Conservation (phyloP, 1,284 basidiomycete species). For the Cryptococcus maquisensis region DNA sequence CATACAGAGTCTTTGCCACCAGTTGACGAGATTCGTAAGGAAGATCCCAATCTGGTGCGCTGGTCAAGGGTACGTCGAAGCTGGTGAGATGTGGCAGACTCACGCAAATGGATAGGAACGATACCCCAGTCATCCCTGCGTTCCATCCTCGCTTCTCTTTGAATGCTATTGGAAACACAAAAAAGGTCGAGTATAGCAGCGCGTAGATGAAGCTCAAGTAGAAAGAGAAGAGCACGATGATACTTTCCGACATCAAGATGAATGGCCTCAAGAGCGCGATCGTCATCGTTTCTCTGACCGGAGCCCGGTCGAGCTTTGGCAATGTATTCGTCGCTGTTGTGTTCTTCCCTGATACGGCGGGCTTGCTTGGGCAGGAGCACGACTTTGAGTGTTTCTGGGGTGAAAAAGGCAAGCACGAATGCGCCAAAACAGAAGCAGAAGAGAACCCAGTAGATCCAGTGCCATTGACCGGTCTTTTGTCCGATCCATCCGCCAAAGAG, state of each 20-base stretch:
- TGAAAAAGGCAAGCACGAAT: conserved; percentile 35
- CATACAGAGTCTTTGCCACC: conserved; percentile 40
- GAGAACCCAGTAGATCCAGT: conserved; percentile 52
- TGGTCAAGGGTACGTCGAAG: background rate
- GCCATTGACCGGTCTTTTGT: conserved; percentile 39
- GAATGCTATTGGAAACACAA: conserved; percentile 46
- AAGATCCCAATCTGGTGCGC: conserved; percentile 31
- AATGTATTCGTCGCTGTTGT: conserved; percentile 42
- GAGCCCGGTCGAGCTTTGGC: conserved; percentile 37
- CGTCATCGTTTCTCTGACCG: conserved; percentile 39
- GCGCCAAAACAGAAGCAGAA: conserved; percentile 44
- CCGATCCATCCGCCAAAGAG: conserved; percentile 48
- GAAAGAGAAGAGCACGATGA: conserved; percentile 50
- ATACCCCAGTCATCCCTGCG: conserved; percentile 42
- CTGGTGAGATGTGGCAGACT: conserved; percentile 4
- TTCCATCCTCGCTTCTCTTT: conserved; percentile 44
- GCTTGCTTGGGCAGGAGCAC: conserved; percentile 46
- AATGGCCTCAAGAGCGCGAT: conserved; percentile 47
- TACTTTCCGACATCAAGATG: conserved; percentile 49
- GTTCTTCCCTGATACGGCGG: conserved; percentile 40
- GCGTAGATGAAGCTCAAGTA: conserved; percentile 52
- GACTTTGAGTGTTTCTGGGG: conserved; percentile 48
- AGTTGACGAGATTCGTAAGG: conserved; percentile 30
- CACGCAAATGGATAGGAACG: conserved; percentile 43
- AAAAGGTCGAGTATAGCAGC: conserved; percentile 44